A percentile compares a stretch with the other conserved stretches of the same genome.
Conservation (phyloP, 2,329 filamentous ascomycete species). For the Neobulgaria alba region DNA sequence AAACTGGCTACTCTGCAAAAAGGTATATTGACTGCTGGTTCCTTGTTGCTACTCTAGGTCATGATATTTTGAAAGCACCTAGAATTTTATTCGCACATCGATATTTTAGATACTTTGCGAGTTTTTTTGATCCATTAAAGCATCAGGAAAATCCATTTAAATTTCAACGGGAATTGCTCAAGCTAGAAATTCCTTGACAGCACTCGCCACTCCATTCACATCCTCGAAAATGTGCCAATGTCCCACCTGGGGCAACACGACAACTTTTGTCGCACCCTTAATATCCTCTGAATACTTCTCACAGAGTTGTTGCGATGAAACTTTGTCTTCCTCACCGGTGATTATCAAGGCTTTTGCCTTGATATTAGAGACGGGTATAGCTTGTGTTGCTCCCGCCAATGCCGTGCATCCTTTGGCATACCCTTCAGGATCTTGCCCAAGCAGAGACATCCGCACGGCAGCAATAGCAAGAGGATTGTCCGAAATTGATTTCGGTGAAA, state of each 20-base stretch:
- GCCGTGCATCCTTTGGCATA: constrained; percentile 47
- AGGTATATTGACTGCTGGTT: too few relatives aligned
- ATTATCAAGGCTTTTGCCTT: constrained; percentile 33
- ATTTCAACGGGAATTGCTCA: too few relatives aligned
- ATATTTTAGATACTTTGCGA: too few relatives aligned
- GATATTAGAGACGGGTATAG: constrained; percentile 30
- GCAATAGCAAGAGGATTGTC: constrained; percentile 34
- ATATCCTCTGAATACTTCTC: constrained; percentile 28
- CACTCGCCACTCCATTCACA: constrained; percentile 28
- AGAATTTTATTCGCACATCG: too few relatives aligned
- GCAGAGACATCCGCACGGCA: constrained; percentile 36
- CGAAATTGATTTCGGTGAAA: constrained; percentile 31
- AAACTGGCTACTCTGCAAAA: too few relatives aligned
- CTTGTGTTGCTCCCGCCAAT: constrained; percentile 33
- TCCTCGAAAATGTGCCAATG: constrained; percentile 46
- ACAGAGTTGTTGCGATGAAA: constrained; percentile 31
- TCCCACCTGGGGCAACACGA: constrained; percentile 34
- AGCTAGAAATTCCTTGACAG: constrained; percentile 20
- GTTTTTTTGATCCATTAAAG: too few relatives aligned
- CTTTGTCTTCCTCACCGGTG: constrained; percentile 38
- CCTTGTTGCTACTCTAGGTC: too few relatives aligned
- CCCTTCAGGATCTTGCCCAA: constrained; percentile 41
- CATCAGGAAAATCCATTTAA: too few relatives aligned
- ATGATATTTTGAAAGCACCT: too few relatives aligned
- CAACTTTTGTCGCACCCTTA: constrained; percentile 20